Conservation (phyloP, 2,329 filamentous ascomycete species). For the Amphichorda felina region DNA sequence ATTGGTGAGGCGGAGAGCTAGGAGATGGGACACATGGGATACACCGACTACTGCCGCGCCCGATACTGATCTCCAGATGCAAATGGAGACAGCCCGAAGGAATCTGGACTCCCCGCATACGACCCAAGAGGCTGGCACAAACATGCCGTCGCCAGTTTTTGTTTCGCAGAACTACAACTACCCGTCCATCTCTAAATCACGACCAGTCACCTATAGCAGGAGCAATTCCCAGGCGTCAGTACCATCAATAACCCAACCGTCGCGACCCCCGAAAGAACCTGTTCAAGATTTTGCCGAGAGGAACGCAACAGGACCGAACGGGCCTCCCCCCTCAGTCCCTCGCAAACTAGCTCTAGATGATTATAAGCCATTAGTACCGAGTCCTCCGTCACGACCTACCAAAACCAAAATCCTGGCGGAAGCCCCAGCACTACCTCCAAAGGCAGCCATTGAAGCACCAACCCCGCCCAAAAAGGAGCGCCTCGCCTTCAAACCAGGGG, state of each 20-base stretch:
- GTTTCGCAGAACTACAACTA: conserved; percentile 34
- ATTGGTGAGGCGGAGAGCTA: conserved; percentile 36
- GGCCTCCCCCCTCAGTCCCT: conserved; percentile 13
- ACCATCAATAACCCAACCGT: conserved; percentile 15
- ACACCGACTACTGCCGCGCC: conserved; percentile 3
- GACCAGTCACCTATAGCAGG: conserved; percentile 31
- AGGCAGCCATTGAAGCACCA: conserved; percentile 13
- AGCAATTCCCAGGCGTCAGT: conserved; percentile 7
- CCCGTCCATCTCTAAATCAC: conserved; percentile 41
- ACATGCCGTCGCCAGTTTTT: not conserved
- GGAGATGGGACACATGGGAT: conserved; percentile 25
- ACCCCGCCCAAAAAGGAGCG: conserved; percentile 35
- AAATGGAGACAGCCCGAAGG: conserved; percentile 41
- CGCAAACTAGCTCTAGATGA: conserved; percentile 14
- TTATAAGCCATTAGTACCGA: conserved; percentile 7
- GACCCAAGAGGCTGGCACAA: conserved; percentile 1
- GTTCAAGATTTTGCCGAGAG: conserved; percentile 6
- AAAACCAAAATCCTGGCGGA: not conserved
- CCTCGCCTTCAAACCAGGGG: conserved; percentile 61
- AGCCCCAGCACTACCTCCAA: conserved; percentile 15
- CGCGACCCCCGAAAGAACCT: conserved; percentile 18
- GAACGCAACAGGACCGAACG: conserved; percentile 5
- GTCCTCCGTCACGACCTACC: not conserved
- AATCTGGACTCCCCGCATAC: conserved; percentile 26
- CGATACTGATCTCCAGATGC: conserved; percentile 31